phyloP scores from a whole-genome alignment of 2,329 filamentous ascomycete species.

The Diaporthe helianthi region DNA sequence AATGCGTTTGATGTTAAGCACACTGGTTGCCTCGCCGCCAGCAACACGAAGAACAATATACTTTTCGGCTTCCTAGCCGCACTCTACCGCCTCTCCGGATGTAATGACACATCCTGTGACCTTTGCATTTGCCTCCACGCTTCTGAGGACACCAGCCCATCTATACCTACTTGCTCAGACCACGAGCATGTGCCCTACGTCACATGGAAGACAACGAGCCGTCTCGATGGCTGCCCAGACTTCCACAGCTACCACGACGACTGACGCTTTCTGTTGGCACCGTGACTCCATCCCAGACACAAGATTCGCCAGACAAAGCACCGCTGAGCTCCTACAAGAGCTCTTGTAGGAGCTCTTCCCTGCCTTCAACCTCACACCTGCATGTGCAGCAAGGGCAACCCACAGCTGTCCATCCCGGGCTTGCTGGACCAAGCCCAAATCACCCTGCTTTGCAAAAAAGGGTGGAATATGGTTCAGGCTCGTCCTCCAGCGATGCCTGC shows the following conservation, averaged over 20 bases:
- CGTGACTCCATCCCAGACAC: background rate
- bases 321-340: background rate
- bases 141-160: background rate
- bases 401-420: background rate
- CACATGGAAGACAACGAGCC: constrained; percentile 19
- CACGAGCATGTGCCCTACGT: constrained; percentile 20
- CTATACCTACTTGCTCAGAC: background rate
- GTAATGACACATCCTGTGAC: background rate
- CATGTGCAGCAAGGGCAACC: background rate
- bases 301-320: background rate
- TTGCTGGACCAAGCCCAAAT: background rate
- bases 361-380: background rate
- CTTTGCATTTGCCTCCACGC: background rate
- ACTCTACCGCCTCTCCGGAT: background rate
- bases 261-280: background rate
- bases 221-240: background rate
- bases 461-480: background rate
- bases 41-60: background rate
- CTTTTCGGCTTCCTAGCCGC: background rate
- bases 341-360: background rate
- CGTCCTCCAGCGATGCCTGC: constrained; percentile 1
- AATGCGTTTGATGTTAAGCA: background rate
- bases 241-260: background rate
- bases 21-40: background rate
- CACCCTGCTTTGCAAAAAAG: background rate